Evolutionary conservation across 129 eudicot genomes (phyloP).

Genomic region (Pittosporum tobira): DNA sequence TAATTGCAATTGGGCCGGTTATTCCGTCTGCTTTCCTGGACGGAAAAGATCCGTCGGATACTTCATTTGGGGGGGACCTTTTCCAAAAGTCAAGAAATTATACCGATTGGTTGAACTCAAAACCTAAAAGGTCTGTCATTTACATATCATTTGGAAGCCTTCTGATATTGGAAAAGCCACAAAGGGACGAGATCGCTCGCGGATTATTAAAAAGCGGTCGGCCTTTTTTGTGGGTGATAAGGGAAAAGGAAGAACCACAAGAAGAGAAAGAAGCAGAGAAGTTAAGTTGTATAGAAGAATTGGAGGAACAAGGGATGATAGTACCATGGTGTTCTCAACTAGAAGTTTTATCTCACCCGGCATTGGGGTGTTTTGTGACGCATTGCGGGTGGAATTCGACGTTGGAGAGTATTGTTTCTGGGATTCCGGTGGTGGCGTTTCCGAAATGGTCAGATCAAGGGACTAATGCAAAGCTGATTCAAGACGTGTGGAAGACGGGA

Average conservation of each 20-base stretch:
- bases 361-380: conserved; percentile 31
- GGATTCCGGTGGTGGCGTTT: conserved; percentile 33
- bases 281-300: conserved; percentile 19
- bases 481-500: conserved; percentile 26
- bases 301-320: conserved; percentile 24
- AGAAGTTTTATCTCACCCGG: conserved; percentile 29
- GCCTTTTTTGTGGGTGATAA: conserved; percentile 5
- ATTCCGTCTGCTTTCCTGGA: conserved; percentile 29
- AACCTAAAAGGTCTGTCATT: neutral
- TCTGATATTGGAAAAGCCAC: neutral
- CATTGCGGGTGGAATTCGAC: conserved; percentile 42
- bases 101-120: conserved; percentile 11
- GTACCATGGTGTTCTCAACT: conserved; percentile 34
- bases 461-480: conserved; percentile 27
- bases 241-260: neutral
- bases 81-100: conserved; percentile 6
- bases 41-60: conserved; percentile 19
- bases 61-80: conserved; percentile 28
- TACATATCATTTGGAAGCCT: conserved; percentile 9
- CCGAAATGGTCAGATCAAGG: conserved; percentile 32
- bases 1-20: conserved; percentile 27
- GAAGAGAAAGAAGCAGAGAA: conserved; percentile 16
- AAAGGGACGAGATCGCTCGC: neutral
- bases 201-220: neutral
- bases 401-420: conserved; percentile 23